These are phyloP conservation scores for Kluyveromyces starmeri DNA, from an alignment of 805 yeast genomes.

Conservation along the genomic window DNA sequence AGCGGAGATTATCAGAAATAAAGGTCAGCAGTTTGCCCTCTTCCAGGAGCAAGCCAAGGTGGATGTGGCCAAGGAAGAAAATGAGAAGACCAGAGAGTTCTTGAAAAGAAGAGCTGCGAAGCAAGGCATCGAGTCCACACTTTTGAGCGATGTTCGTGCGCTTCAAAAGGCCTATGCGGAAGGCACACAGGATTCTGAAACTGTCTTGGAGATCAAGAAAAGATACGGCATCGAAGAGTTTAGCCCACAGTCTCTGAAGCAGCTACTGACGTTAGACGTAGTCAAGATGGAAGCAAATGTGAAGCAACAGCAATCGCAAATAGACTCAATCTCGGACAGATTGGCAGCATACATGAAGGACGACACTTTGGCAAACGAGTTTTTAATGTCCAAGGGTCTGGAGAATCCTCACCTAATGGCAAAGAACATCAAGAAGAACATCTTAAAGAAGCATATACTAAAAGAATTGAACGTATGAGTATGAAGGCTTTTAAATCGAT, in stretches of 20 bases:
- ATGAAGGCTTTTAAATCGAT: too few species aligned
- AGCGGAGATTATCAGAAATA: slow-evolving; percentile 80
- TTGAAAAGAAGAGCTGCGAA: slow-evolving; percentile 38
- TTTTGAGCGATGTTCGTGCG: slow-evolving; percentile 23
- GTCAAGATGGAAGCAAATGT: slow-evolving; percentile 24
- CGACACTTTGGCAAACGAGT: slow-evolving; percentile 28
- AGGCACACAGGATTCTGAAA: slow-evolving; percentile 29
- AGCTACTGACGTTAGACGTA: slow-evolving; percentile 34
- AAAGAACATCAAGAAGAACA: slow-evolving; percentile 56
- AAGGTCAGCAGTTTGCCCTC: slow-evolving; percentile 84
- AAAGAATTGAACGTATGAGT: slow-evolving; percentile 14
- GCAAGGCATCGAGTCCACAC: slow-evolving; percentile 20
- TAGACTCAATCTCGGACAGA: slow-evolving; percentile 31
- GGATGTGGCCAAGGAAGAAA: slow-evolving; percentile 61
- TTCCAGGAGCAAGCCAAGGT: slow-evolving; percentile 67
- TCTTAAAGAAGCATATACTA: slow-evolving; percentile 53
- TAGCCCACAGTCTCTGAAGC: slow-evolving; percentile 34
- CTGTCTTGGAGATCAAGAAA: slow-evolving; percentile 32
- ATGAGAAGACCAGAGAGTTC: slow-evolving; percentile 44
- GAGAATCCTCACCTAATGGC: slow-evolving; percentile 34
- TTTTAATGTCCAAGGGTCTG: slow-evolving; percentile 30
- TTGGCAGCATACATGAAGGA: slow-evolving; percentile 31
- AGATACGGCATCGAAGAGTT: slow-evolving; percentile 40
- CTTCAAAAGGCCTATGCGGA: slow-evolving; percentile 24
- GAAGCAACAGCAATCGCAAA: slow-evolving; percentile 21